Percentiles rank a stretch among this genome's conserved stretches.
Conservation (phyloP, 495 filamentous ascomycete species). For the Durotheca rogersii region DNA sequence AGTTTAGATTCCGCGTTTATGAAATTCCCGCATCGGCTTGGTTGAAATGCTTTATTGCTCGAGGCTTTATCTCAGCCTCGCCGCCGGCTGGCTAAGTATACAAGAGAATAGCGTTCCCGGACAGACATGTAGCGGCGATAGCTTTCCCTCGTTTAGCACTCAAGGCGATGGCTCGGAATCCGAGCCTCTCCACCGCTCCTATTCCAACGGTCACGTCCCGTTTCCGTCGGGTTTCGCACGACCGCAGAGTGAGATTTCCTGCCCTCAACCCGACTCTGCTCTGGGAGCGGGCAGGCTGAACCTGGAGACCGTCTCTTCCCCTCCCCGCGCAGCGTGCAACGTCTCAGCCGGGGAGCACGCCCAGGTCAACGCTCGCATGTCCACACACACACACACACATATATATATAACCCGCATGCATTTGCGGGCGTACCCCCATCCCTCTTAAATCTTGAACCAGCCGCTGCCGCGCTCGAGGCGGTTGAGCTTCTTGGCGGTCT, state of each 20-base stretch:
- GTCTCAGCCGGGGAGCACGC: too few species aligned
- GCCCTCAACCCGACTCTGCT: too few species aligned
- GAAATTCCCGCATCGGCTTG: constrained; percentile 4
- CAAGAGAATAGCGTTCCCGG: constrained; percentile 12
- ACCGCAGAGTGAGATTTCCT: too few species aligned
- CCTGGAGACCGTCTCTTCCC: too few species aligned
- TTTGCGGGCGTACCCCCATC: neutral
- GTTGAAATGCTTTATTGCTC: constrained; percentile 2
- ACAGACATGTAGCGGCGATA: constrained; percentile 3
- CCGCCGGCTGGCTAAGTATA: too few species aligned
- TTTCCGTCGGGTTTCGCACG: too few species aligned
- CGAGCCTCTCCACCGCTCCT: too few species aligned
- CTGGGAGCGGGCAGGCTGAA: too few species aligned
- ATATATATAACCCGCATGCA: neutral
- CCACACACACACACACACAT: neutral
- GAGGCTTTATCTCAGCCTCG: neutral
- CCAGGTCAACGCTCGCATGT: too few species aligned
- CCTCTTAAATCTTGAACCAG: constrained; percentile 35
- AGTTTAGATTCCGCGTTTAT: too few species aligned
- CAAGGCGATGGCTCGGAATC: neutral
- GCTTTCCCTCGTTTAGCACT: neutral
- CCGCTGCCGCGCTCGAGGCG: constrained; percentile 63
- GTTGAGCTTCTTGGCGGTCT: constrained; percentile 78
- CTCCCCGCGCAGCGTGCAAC: too few species aligned
- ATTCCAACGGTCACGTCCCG: too few species aligned